Evolutionary conservation across 2,329 filamentous ascomycete species (phyloP).

Genomic region (Monilinia polystroma): DNA sequence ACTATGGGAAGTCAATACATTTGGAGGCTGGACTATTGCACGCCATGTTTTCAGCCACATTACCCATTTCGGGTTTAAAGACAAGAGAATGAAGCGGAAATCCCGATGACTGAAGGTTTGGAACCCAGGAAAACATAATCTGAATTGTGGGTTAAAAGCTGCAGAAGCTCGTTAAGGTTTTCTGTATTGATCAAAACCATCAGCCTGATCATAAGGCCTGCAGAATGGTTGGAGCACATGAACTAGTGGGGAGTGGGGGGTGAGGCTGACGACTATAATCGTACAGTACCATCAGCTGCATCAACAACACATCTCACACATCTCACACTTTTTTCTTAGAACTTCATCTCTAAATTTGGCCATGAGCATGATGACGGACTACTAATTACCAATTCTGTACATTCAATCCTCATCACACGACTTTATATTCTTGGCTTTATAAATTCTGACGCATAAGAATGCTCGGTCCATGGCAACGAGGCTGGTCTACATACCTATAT

Average conservation of each 20-base stretch:
- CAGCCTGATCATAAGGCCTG: slow-evolving; percentile 19
- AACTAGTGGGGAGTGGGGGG: slow-evolving; percentile 14
- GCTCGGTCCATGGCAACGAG: not conserved
- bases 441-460: not conserved
- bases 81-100: not conserved
- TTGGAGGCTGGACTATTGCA: slow-evolving; percentile 25
- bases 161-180: not conserved
- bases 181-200: not conserved
- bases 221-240: slow-evolving; percentile 16
- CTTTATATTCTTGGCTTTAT: not conserved
- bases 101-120: not conserved
- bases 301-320: slow-evolving; percentile 12
- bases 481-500: not conserved
- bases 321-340: not conserved
- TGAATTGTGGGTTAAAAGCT: not conserved
- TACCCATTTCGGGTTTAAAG: slow-evolving; percentile 7
- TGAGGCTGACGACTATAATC: slow-evolving; percentile 21
- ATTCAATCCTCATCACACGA: slow-evolving; percentile 10
- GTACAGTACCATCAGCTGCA: slow-evolving; percentile 15
- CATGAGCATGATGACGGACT: slow-evolving; percentile 6
- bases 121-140: not conserved
- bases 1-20: slow-evolving; percentile 14
- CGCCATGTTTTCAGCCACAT: slow-evolving; percentile 20
- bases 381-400: not conserved
- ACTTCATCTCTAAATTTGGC: slow-evolving; percentile 15